These are phyloP conservation scores for Limtongozyma cylindracea DNA, from an alignment of 805 yeast species.

Conservation along the genomic window DNA sequence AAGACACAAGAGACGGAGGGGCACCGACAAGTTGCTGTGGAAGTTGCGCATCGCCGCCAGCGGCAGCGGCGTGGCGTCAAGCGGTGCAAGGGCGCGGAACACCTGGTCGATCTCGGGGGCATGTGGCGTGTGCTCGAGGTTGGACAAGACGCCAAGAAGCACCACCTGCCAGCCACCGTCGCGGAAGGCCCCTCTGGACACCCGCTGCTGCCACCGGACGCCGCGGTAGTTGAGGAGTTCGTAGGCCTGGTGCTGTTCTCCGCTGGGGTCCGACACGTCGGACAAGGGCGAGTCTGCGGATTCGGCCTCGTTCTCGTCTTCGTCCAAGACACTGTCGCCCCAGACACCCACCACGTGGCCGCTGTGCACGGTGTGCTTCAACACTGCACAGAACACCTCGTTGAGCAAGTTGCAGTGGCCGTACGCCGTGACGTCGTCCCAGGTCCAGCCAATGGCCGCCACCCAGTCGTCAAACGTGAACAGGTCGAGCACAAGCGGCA, in stretches of 20 bases:
- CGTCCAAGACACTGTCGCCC: constrained; percentile 1
- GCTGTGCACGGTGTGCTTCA: constrained; percentile 32
- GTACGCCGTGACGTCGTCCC: constrained; percentile 10
- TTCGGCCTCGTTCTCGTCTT: constrained; percentile 3
- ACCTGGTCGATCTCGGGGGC: constrained; percentile 24
- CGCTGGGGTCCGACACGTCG: not conserved
- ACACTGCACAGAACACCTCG: constrained; percentile 43
- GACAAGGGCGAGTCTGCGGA: constrained; percentile 1
- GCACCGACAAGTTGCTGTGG: constrained; percentile 20
- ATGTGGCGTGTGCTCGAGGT: constrained; percentile 28
- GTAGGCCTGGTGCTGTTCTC: constrained; percentile 15
- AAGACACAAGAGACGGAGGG: constrained; percentile 28
- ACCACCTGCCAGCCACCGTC: constrained; percentile 76
- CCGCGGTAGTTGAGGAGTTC: constrained; percentile 27
- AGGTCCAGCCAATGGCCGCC: constrained; percentile 24
- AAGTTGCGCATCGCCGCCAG: constrained; percentile 31
- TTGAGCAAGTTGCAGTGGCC: constrained; percentile 26
- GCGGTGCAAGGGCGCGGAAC: constrained; percentile 31
- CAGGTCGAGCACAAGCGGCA: constrained; percentile 37
- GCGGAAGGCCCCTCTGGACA: constrained; percentile 46
- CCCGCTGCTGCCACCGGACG: constrained; percentile 52
- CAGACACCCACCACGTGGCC: not conserved
- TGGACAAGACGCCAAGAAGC: constrained; percentile 44
- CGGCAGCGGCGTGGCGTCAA: constrained; percentile 4
- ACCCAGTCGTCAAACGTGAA: constrained; percentile 63